Percentiles rank a stretch among this genome's conserved stretches.
phyloP scores from a whole-genome alignment of 2,329 filamentous ascomycete genomes.

The Malbranchea cinnamomea region DNA sequence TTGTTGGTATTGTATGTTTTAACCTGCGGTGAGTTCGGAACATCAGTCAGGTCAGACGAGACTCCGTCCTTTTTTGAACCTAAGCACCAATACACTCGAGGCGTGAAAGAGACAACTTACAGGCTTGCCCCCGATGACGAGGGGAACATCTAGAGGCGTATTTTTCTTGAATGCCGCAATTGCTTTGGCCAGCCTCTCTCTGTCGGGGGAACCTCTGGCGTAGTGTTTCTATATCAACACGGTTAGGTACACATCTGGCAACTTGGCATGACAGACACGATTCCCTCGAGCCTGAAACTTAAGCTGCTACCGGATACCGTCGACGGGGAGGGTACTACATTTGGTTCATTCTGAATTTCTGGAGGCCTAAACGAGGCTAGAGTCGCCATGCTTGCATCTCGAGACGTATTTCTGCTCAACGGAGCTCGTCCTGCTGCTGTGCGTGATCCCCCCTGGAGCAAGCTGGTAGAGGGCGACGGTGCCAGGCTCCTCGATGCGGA shows the following conservation, averaged over 20 bases:
- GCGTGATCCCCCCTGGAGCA: too few relatives aligned
- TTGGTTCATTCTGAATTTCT: conserved; percentile 82
- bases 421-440: too few relatives aligned
- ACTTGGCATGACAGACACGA: conserved; percentile 1
- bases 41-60: not conserved
- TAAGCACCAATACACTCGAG: not conserved
- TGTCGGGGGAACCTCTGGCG: conserved; percentile 64
- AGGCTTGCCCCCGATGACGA: conserved; percentile 71
- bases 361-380: conserved; percentile 81
- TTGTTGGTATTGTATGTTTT: conserved; percentile 14
- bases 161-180: conserved; percentile 54
- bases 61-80: too few relatives aligned
- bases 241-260: conserved; percentile 2
- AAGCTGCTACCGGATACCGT: too few relatives aligned
- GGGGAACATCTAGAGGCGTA: conserved; percentile 61
- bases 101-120: conserved; percentile 30
- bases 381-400: conserved; percentile 30
- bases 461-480: too few relatives aligned
- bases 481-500: too few relatives aligned
- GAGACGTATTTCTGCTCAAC: conserved; percentile 14
- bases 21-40: conserved; percentile 16
- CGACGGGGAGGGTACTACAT: conserved; percentile 43
- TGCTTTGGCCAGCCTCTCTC: conserved; percentile 60
- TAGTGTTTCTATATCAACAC: conserved; percentile 59
- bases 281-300: conserved; percentile 1